These are phyloP conservation scores for Rhynchospora breviuscula DNA, from an alignment of 176 grass and related monocot genomes.

Conservation along the genomic window DNA sequence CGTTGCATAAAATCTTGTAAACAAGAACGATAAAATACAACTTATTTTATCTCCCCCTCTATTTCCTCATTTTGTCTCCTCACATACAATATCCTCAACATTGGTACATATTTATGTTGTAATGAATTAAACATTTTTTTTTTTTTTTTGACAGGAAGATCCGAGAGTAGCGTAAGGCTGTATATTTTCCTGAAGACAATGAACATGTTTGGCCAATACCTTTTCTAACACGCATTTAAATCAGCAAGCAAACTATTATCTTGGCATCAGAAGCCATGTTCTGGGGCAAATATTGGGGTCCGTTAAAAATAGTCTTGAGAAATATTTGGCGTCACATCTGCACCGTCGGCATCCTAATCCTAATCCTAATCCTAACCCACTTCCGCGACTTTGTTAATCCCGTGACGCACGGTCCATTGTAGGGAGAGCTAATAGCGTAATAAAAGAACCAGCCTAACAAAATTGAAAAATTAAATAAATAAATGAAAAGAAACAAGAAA, in stretches of 20 bases:
- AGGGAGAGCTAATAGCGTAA: neutral
- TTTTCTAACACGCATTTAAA: neutral
- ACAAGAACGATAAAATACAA: no score
- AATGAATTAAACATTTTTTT: no score
- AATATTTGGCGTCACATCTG: neutral
- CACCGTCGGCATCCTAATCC: conserved; percentile 7
- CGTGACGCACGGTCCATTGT: neutral
- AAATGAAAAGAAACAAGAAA: conserved; percentile 11
- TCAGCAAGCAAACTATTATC: neutral
- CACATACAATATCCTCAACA: no score
- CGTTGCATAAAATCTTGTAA: no score
- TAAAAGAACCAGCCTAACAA: neutral
- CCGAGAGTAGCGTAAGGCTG: no score
- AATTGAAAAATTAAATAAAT: conserved; percentile 38
- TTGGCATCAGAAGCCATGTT: neutral
- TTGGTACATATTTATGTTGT: no score
- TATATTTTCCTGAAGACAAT: neutral
- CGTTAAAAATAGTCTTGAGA: neutral
- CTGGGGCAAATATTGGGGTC: neutral
- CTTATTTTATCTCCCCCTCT: no score
- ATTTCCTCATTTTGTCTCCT: no score
- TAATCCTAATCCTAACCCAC: neutral
- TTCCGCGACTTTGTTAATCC: neutral
- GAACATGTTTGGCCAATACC: neutral
- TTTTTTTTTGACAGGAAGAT: no score